Evolutionary conservation across 108 stramenopile species (phyloP).

Genomic region (Cyclotella atomus): DNA sequence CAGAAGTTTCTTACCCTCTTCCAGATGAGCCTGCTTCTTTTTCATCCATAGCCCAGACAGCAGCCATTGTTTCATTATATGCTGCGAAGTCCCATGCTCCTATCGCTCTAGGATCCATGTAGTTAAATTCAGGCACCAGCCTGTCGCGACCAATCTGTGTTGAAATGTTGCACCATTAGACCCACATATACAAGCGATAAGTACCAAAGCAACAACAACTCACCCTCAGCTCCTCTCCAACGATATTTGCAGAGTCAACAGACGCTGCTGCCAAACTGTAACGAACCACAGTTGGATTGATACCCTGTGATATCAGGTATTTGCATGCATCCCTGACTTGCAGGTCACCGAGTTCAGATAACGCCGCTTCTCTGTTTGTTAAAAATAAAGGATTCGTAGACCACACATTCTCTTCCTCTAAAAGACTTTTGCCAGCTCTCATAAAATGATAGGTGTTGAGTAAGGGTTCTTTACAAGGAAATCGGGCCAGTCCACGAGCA

Average conservation of each 20-base stretch:
- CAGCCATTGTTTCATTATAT: constrained; percentile 50
- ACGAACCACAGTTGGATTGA: constrained; percentile 61
- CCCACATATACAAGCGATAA: background rate
- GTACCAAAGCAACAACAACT: background rate
- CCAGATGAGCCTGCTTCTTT: constrained; percentile 69
- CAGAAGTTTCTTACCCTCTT: constrained; percentile 17
- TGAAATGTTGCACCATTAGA: too few species aligned
- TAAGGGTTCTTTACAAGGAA: constrained; percentile 55
- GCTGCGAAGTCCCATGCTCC: constrained; percentile 75
- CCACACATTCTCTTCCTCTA: constrained; percentile 77
- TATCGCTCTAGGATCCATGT: constrained; percentile 75
- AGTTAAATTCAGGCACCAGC: constrained; percentile 82
- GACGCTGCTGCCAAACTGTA: constrained; percentile 69
- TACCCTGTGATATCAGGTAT: constrained; percentile 24
- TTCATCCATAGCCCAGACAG: constrained; percentile 77
- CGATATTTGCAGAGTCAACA: constrained; percentile 68
- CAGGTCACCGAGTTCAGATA: constrained; percentile 53
- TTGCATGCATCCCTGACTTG: constrained; percentile 61
- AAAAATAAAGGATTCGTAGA: constrained; percentile 80
- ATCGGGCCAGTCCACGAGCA: constrained; percentile 53
- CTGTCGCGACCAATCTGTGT: constrained; percentile 71
- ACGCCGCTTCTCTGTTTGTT: constrained; percentile 80
- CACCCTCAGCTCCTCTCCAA: constrained; percentile 56
- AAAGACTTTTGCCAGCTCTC: constrained; percentile 58
- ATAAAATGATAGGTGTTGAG: constrained; percentile 77